Base-by-base conservation (phyloP, 1,284 basidiomycete species). In the Leccinum cinnamomeum region DNA sequence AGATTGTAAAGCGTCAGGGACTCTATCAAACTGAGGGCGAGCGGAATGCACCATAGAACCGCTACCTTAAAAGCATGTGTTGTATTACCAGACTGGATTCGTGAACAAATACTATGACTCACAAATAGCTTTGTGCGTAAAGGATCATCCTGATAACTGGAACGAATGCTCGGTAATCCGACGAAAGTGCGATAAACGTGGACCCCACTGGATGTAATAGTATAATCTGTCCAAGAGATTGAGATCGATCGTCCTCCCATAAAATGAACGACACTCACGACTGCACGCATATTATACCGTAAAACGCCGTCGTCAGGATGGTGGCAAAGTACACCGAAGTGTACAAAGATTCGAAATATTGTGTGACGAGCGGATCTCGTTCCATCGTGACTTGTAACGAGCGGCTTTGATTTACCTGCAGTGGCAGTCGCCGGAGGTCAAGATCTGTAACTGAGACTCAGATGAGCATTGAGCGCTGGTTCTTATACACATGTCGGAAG, bases 91-190 rank as follows among this genome's bases (percentile, higher is more conserved):
- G 16, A 8, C n/a, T 18, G 39, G 8, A 14, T 12, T 18, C 30
- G 37, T 33, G 16, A 7, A 35, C 5, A 14, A 14, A 3, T n/a
- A 7, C 25, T n/a, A 35, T 10, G 4, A 60, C 59, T 59, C 14
- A 60, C 59, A 30, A 59, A 37, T 12, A n/a, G 8, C 14, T 58
- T 60, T 12, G 14, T 25, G 5, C 33, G 59, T n/a, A 46, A 35
- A n/a, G 18, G 41, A 48, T 60, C 56, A 5, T 20, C 14, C 23
- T 20, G 59, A n/a, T 60, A 59, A 7, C 59, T 60, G n/a, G 7
- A 50, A 48, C 3, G 44, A 50, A n/a, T 8, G 2, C 2, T 18
- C 7, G 3, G n/a, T 59, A 11, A 46, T 14, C 7, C 14, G 3
- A 23, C 6, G 14, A 30, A 18, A 37, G 28, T 0, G 2, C 39